A percentile compares a stretch with the other conserved stretches of the same genome.
These are phyloP conservation scores for Hymenoscyphus occultus DNA, from an alignment of 2,329 filamentous ascomycete genomes.

Conservation along the genomic window DNA sequence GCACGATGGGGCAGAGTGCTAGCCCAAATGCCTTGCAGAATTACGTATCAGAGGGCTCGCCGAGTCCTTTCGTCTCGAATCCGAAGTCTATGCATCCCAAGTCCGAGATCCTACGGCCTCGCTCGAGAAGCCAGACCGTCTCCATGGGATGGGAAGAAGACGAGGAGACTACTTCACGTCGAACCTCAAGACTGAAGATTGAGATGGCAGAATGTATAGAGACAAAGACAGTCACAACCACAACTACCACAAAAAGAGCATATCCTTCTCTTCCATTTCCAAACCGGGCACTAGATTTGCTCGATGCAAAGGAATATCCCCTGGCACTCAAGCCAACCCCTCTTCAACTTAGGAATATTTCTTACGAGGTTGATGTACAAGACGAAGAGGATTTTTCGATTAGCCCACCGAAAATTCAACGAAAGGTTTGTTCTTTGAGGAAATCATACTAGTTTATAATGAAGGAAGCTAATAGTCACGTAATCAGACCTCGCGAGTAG, in stretches of 20 bases:
- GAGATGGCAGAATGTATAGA: conserved; percentile 64
- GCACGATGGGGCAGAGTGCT: conserved; percentile 19
- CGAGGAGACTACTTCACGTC: conserved; percentile 25
- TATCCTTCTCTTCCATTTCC: conserved; percentile 83
- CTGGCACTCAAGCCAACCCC: conserved; percentile 81
- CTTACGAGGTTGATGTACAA: conserved; percentile 66
- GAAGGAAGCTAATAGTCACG: not conserved
- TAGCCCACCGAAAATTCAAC: conserved; percentile 7
- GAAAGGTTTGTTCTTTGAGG: conserved; percentile 13
- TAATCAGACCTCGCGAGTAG: conserved; percentile 6
- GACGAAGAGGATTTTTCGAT: conserved; percentile 16
- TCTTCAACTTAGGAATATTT: conserved; percentile 71
- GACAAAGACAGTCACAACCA: conserved; percentile 78
- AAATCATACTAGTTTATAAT: not conserved
- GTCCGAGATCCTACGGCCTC: conserved; percentile 25
- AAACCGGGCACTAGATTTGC: conserved; percentile 58
- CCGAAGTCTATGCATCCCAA: conserved; percentile 22
- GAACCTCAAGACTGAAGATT: conserved; percentile 39
- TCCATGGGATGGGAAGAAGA: conserved; percentile 32
- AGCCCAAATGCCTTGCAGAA: conserved; percentile 18
- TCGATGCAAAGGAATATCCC: conserved; percentile 88
- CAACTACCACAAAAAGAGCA: conserved; percentile 79
- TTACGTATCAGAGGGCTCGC: conserved; percentile 27
- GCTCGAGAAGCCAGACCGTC: conserved; percentile 28
- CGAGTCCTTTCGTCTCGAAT: conserved; percentile 30